Percentiles rank a stretch among this genome's conserved stretches.
Conservation (phyloP, 2,329 filamentous ascomycete genomes). For the Colletotrichum lini region DNA sequence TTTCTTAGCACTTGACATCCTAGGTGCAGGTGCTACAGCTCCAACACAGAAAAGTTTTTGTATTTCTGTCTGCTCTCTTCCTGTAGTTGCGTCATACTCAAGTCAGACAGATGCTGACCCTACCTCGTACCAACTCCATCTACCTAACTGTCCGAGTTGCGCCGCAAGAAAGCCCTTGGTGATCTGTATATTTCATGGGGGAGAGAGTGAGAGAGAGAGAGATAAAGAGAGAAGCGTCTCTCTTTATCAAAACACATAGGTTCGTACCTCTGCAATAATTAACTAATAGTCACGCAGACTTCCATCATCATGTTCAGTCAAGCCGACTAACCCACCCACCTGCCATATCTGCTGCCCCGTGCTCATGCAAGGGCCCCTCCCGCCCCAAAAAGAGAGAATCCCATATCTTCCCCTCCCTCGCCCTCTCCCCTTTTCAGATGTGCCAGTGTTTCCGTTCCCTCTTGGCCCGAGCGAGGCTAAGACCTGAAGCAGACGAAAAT, state of each 20-base stretch:
- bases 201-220: no score
- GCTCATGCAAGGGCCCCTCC: constrained; percentile 36
- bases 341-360: constrained; percentile 34
- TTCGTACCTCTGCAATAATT: background rate
- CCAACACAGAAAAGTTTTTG: constrained; percentile 12
- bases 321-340: constrained; percentile 21
- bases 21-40: background rate
- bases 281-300: constrained; percentile 13
- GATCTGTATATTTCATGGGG: no score
- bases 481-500: constrained; percentile 26
- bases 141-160: background rate
- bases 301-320: constrained; percentile 25
- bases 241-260: background rate
- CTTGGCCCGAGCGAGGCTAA: constrained; percentile 11
- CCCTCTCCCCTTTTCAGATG: background rate
- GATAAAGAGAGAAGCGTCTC: background rate
- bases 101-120: background rate
- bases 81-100: constrained; percentile 21
- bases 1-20: constrained; percentile 5
- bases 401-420: constrained; percentile 8
- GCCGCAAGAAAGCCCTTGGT: background rate
- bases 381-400: constrained; percentile 23
- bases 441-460: background rate
- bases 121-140: background rate
- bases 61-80: background rate